Conservation (phyloP, 805 yeast genomes). For the Torulaspora quercuum region DNA sequence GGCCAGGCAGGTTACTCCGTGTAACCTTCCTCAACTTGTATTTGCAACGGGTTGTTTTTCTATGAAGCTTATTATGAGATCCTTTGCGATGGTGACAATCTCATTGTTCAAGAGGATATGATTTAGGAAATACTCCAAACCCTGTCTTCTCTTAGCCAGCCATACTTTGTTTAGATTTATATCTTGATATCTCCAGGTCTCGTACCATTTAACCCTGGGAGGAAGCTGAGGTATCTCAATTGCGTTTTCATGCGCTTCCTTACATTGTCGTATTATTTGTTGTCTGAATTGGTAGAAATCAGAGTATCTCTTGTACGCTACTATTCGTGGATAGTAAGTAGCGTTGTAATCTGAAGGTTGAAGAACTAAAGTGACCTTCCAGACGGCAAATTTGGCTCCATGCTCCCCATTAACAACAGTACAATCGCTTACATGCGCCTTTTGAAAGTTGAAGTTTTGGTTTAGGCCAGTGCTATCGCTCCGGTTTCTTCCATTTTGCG, state of each 20-base stretch:
- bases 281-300: slow-evolving; percentile 54
- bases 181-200: slow-evolving; percentile 30
- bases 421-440: slow-evolving; percentile 27
- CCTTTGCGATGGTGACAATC: slow-evolving; percentile 42
- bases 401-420: slow-evolving; percentile 30
- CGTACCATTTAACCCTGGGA: slow-evolving; percentile 44
- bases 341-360: slow-evolving; percentile 9
- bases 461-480: slow-evolving; percentile 13
- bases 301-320: slow-evolving; percentile 57
- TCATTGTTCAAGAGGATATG: slow-evolving; percentile 46
- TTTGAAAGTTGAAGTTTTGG: slow-evolving; percentile 15
- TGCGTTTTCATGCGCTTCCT: slow-evolving; percentile 13
- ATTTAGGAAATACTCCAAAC: slow-evolving; percentile 58
- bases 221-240: slow-evolving; percentile 50
- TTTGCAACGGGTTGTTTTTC: slow-evolving; percentile 5
- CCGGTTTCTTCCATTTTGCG: slow-evolving; percentile 6
- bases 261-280: slow-evolving; percentile 31
- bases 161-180: slow-evolving; percentile 42
- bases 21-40: not conserved
- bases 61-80: slow-evolving; percentile 43
- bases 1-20: not conserved
- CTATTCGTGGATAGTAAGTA: slow-evolving; percentile 31
- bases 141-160: slow-evolving; percentile 52
- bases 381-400: slow-evolving; percentile 29
- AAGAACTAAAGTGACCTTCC: slow-evolving; percentile 29